Evolutionary conservation across 163 green algal species (phyloP).

Genomic region (Chlamydomonas reinhardtii): DNA sequence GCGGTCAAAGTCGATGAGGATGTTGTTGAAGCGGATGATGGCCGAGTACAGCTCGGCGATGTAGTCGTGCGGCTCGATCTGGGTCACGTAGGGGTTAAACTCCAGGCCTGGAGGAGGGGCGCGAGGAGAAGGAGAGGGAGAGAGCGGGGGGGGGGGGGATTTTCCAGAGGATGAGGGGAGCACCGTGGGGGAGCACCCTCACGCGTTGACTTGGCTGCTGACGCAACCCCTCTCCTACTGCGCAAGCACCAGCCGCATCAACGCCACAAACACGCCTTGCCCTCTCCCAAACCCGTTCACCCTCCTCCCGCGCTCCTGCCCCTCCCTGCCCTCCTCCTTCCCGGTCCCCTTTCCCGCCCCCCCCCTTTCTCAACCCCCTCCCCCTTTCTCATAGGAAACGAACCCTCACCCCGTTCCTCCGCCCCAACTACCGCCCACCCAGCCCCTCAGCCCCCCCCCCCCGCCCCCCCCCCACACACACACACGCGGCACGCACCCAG

Average conservation of each 20-base stretch:
- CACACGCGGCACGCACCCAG: constrained; percentile 65
- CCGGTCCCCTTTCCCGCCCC: neutral
- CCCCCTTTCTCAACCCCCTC: no score
- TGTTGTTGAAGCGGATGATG: constrained; percentile 96
- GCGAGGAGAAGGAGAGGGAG: no score
- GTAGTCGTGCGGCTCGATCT: constrained; percentile 99
- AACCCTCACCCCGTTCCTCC: no score
- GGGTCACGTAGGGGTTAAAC: constrained; percentile 77
- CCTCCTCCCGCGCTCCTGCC: neutral
- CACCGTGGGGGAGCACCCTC: no score
- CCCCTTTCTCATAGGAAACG: no score
- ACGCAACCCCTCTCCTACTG: no score
- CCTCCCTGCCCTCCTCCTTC: no score
- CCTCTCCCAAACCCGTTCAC: no score
- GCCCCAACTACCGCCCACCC: neutral
- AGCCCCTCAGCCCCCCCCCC: neutral
- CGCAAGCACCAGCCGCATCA: no score
- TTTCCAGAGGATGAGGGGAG: neutral
- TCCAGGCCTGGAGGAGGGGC: constrained; percentile 39
- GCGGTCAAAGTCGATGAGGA: constrained; percentile 97
- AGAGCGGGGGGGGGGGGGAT: no score
- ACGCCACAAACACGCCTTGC: no score
- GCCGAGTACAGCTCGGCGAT: constrained; percentile 97
- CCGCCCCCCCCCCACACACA: constrained; percentile 19
- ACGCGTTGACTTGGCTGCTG: no score